Base-by-base conservation (phyloP, 108 stramenopile genomes). In the Stephanodiscus minutulus region DNA sequence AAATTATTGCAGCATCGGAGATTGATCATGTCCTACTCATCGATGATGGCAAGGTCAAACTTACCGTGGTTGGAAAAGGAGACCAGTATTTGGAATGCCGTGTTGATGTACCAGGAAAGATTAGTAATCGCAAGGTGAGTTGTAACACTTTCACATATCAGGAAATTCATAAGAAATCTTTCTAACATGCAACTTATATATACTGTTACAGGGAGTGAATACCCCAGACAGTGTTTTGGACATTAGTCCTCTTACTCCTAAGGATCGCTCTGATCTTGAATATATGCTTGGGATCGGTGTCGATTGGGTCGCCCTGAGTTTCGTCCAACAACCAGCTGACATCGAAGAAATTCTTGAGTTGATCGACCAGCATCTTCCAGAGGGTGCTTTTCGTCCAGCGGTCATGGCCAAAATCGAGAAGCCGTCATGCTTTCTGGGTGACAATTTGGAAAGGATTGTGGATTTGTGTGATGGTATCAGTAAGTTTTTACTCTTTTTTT, bases 31-130 rank as follows among this genome's bases (percentile, higher is more conserved):
- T 71, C 53, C 76, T 94, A 1, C 72, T 94, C 17, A 78, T 94
- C 21, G 93, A 95, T 48, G 94, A 93, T 67, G 95, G 95, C 17
- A 96, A 94, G 86, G 87, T 96, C 2, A 89, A 89, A 47, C 83
- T 96, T 68, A 84, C 75, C 24, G 95, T 96, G 17, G 53, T 61
- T 58, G 88, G 74, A 22, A 93, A 61, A 25, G 77, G 91, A 64
- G 68, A 67, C 27, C 84, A 86, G 33, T 91, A 72, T 47, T 75
- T 96, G 58, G 88, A 87, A 28, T 91, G 90, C 67, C 39, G 37
- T 27, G 95, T 96, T 17, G 87, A 87, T 31, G 89, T 91, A 5
- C 87, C 87, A 13, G 95, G 95, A 36, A 84, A 81, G 56, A 91
- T 96, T 27, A 87, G 82, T 27, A 88, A 94, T 64, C 73, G 88